Evolutionary conservation across 2,329 filamentous ascomycete genomes (phyloP).

Genomic region (Byssochlamys sp.): DNA sequence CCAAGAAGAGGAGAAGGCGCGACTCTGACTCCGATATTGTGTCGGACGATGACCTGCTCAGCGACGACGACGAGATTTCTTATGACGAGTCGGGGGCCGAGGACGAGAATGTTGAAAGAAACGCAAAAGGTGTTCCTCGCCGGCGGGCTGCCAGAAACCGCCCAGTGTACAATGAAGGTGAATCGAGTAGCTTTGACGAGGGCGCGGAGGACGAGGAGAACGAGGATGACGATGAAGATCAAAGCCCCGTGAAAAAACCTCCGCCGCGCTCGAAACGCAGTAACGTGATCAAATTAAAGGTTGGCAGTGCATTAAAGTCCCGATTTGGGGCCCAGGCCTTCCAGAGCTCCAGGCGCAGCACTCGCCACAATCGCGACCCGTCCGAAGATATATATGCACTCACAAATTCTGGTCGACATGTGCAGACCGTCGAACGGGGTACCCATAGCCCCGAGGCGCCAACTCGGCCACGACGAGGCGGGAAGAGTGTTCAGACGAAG

Average conservation of each 20-base stretch:
- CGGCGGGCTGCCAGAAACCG: slow-evolving; percentile 47
- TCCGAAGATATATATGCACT: slow-evolving; percentile 49
- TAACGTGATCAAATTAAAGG: slow-evolving; percentile 22
- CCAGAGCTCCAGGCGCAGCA: slow-evolving; percentile 41
- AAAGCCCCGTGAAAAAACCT: slow-evolving; percentile 10
- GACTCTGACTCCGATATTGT: slow-evolving; percentile 39
- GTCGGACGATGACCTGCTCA: slow-evolving; percentile 28
- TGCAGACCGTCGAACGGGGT: slow-evolving; percentile 44
- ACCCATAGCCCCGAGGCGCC: slow-evolving; percentile 43
- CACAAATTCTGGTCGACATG: slow-evolving; percentile 51
- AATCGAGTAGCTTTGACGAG: slow-evolving; percentile 34
- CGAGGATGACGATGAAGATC: slow-evolving; percentile 16
- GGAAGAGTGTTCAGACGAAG: slow-evolving; percentile 34
- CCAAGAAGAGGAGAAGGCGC: slow-evolving; percentile 31
- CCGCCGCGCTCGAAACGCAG: slow-evolving; percentile 14
- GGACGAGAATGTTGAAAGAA: slow-evolving; percentile 40
- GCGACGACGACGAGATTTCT: slow-evolving; percentile 33
- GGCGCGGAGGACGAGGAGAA: slow-evolving; percentile 30
- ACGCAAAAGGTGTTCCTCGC: slow-evolving; percentile 48
- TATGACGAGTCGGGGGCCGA: slow-evolving; percentile 38
- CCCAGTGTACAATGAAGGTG: slow-evolving; percentile 49
- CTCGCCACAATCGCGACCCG: slow-evolving; percentile 50
- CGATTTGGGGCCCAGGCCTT: slow-evolving; percentile 16
- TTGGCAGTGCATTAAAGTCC: slow-evolving; percentile 17
- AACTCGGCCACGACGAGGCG: slow-evolving; percentile 13